These are phyloP conservation scores for Fusarium neocosmosporiellum DNA, from an alignment of 2,329 filamentous ascomycete species.

Conservation along the genomic window DNA sequence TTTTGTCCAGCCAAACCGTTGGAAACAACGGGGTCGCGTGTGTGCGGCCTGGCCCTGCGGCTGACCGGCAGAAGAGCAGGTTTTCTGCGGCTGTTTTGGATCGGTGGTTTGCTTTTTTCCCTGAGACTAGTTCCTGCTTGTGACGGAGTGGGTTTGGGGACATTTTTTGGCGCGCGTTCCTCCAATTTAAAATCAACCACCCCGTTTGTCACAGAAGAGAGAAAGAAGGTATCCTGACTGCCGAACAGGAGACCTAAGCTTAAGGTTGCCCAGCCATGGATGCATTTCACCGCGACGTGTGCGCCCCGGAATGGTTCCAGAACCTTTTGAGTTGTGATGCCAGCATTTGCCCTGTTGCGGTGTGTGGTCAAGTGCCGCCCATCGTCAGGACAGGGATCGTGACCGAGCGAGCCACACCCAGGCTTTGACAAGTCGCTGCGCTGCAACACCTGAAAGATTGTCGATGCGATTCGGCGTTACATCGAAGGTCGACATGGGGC, in stretches of 20 bases:
- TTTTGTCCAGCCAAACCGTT: neutral
- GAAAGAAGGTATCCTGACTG: conserved; percentile 7
- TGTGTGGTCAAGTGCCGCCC: neutral
- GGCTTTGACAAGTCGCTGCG: conserved; percentile 16
- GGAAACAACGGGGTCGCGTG: conserved; percentile 12
- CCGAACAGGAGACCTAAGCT: conserved; percentile 7
- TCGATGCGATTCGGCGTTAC: conserved; percentile 42
- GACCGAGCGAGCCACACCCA: neutral
- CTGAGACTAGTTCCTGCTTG: conserved; percentile 1
- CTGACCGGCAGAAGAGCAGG: neutral
- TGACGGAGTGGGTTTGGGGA: conserved; percentile 27
- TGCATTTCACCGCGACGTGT: neutral
- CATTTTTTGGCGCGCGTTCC: conserved; percentile 26
- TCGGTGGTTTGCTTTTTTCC: conserved; percentile 16
- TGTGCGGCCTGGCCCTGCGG: neutral
- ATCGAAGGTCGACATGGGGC: conserved; percentile 21
- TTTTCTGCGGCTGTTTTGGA: conserved; percentile 20
- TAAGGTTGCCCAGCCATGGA: neutral
- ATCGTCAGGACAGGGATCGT: conserved; percentile 1
- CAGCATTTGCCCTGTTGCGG: conserved; percentile 2
- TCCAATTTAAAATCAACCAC: conserved; percentile 34
- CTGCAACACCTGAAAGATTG: conserved; percentile 36
- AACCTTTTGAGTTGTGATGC: neutral
- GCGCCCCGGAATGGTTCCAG: conserved; percentile 7
- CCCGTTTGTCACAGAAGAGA: conserved; percentile 1